Evolutionary conservation across 2,329 filamentous ascomycete genomes (phyloP).

Genomic region (Aureobasidium vineae): DNA sequence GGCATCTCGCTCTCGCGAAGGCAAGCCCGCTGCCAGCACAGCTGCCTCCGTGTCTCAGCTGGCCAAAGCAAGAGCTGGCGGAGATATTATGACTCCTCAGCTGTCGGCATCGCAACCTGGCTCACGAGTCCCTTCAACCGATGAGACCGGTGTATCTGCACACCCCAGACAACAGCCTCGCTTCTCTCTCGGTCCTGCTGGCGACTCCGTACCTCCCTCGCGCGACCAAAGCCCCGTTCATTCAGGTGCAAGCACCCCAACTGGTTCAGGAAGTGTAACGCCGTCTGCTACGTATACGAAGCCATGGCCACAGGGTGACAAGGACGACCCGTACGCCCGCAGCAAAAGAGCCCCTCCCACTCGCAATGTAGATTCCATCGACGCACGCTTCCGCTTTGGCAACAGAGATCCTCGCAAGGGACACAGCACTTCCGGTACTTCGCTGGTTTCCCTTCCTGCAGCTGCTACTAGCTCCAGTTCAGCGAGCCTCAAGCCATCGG

Average conservation of each 20-base stretch:
- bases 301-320: slow-evolving; percentile 73
- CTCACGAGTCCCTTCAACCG: slow-evolving; percentile 44
- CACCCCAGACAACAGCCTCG: slow-evolving; percentile 52
- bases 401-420: slow-evolving; percentile 66
- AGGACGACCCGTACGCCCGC: slow-evolving; percentile 84
- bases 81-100: slow-evolving; percentile 65
- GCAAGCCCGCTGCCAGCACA: slow-evolving; percentile 37
- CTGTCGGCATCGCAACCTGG: slow-evolving; percentile 42
- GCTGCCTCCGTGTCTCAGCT: slow-evolving; percentile 27
- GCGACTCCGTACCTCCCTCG: slow-evolving; percentile 55
- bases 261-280: slow-evolving; percentile 41
- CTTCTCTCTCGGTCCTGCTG: slow-evolving; percentile 58
- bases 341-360: slow-evolving; percentile 70
- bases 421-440: slow-evolving; percentile 35
- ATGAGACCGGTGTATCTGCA: slow-evolving; percentile 44
- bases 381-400: slow-evolving; percentile 81
- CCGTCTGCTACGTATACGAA: slow-evolving; percentile 57
- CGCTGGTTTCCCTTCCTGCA: slow-evolving; percentile 22
- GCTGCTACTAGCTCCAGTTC: slow-evolving; percentile 29
- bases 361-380: slow-evolving; percentile 65
- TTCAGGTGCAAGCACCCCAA: slow-evolving; percentile 53
- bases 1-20: slow-evolving; percentile 64
- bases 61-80: slow-evolving; percentile 43
- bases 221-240: slow-evolving; percentile 57
- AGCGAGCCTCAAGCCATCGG: slow-evolving; percentile 30